Evolutionary conservation across 1,139 yeast genomes (phyloP).

Genomic region (Yamadazyma spencermartinsiae): DNA sequence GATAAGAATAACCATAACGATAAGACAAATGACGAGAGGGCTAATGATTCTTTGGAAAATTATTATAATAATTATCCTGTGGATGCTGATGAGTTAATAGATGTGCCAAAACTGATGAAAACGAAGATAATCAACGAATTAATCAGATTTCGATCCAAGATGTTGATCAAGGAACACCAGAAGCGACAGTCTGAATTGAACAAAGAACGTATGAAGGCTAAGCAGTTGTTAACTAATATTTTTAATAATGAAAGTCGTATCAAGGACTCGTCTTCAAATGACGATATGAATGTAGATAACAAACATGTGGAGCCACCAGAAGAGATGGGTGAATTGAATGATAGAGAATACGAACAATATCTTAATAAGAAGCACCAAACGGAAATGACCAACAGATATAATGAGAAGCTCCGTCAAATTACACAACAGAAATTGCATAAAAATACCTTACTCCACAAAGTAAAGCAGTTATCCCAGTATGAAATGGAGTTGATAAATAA

Average conservation of each 20-base stretch:
- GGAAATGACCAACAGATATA: not conserved
- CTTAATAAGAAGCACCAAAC: conserved; percentile 12
- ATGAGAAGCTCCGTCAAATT: not conserved
- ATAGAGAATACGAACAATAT: conserved; percentile 33
- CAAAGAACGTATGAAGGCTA: conserved; percentile 54
- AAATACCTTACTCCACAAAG: not conserved
- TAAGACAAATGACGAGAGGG: not conserved
- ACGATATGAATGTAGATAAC: conserved; percentile 1
- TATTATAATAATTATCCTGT: conserved; percentile 50
- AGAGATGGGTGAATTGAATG: conserved; percentile 26
- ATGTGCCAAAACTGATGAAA: conserved; percentile 59
- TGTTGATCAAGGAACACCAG: conserved; percentile 56
- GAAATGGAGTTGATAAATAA: conserved; percentile 38
- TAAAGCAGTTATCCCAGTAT: conserved; percentile 18
- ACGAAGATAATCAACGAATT: conserved; percentile 61
- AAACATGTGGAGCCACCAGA: conserved; percentile 28
- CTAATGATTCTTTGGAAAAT: conserved; percentile 7
- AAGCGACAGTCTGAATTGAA: conserved; percentile 53
- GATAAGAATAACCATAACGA: not conserved
- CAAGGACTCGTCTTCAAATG: conserved; percentile 20
- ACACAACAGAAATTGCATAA: conserved; percentile 1
- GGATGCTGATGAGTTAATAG: conserved; percentile 60
- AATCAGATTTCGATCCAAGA: conserved; percentile 61
- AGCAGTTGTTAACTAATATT: conserved; percentile 49
- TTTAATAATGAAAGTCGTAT: conserved; percentile 34